Evolutionary conservation across 495 filamentous ascomycete genomes (phyloP), one percentile per base, ranked within the genome.

Genomic region (Neurospora sp.): DNA sequence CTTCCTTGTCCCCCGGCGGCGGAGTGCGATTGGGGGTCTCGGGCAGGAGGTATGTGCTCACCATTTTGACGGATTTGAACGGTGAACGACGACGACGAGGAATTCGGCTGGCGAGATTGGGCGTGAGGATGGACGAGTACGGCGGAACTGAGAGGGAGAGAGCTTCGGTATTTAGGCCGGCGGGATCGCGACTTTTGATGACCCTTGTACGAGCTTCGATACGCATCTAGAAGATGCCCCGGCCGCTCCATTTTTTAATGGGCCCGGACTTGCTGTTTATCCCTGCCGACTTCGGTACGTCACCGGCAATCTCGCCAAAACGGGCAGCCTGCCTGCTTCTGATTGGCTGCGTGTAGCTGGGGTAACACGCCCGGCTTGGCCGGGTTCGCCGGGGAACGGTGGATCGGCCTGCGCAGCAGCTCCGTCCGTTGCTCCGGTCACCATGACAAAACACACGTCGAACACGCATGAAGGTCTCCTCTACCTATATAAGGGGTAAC

Each of bases 181-280:
- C 53, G 53, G 53, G 53, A 65, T 65, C 53, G 53, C 53, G 53
- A 65, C 53, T 65, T 65, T 65, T 65, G 53, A 65, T 35, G 14
- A 65, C 53, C 53, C 53, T 65, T 35, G 53, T 18, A 69, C 22
- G 77, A 79, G 76, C 77, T 80, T 79, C 78, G 12, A 77, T 73
- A 70, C 65, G 39, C 78, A 74, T 80, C 78, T 80, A 80, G 78
- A 80, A 79, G 74, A 70, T 72, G 75, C n/a, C n/a, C n/a, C n/a
- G n/a, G n/a, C 44, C 44, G 46, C 59, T 74, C 76, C 72, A 76
- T 73, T 77, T 79, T 79, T 78, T 72, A 73, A 42, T 73, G 74
- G 77, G 70, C 59, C 70, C 68, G 70, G 74, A 74, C 46, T 18
- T n/a, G 70, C 14, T 46, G 65, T 72, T 73, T 72, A 75, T 73